A percentile compares a stretch with the other conserved stretches of the same genome.
Evolutionary conservation across 2,329 filamentous ascomycete species (phyloP).

Genomic region (Scorias spongiosa): DNA sequence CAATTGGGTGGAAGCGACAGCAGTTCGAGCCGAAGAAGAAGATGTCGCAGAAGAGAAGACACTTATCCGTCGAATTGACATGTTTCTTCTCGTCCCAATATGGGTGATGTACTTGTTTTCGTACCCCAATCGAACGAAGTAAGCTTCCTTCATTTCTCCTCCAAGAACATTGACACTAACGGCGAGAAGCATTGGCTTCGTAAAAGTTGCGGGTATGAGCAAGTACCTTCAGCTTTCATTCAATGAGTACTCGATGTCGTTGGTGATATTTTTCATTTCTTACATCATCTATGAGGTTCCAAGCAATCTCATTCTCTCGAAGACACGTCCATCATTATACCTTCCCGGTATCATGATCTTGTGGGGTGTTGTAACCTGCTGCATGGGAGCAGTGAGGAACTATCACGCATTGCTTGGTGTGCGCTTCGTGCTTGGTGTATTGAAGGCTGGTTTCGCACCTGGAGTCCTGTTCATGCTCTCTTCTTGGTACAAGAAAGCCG

Average conservation of each 20-base stretch:
- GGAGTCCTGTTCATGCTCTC: constrained; percentile 40
- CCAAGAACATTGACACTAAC: not conserved
- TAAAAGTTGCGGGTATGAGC: constrained; percentile 37
- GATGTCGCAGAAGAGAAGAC: too few relatives aligned
- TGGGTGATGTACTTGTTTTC: constrained; percentile 36
- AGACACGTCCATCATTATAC: constrained; percentile 35
- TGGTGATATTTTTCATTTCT: constrained; percentile 41
- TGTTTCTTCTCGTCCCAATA: constrained; percentile 31
- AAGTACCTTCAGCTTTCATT: constrained; percentile 32
- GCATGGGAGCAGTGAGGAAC: constrained; percentile 10
- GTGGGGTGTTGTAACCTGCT: constrained; percentile 33
- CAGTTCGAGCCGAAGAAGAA: too few relatives aligned
- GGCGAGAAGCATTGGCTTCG: too few relatives aligned
- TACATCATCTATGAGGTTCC: constrained; percentile 41
- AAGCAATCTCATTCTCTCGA: constrained; percentile 38
- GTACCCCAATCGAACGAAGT: constrained; percentile 35
- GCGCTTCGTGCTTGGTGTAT: constrained; percentile 9
- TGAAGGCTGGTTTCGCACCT: constrained; percentile 34
- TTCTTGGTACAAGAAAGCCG: constrained; percentile 44
- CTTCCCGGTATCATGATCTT: constrained; percentile 36
- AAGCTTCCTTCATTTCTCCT: too few relatives aligned
- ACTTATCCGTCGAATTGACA: constrained; percentile 30
- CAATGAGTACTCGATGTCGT: constrained; percentile 33
- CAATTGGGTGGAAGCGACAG: too few relatives aligned
- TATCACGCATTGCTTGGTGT: constrained; percentile 13